These are phyloP conservation scores for Dictyostelium citrinum DNA, from an alignment of 78 protist species.

Conservation along the genomic window DNA sequence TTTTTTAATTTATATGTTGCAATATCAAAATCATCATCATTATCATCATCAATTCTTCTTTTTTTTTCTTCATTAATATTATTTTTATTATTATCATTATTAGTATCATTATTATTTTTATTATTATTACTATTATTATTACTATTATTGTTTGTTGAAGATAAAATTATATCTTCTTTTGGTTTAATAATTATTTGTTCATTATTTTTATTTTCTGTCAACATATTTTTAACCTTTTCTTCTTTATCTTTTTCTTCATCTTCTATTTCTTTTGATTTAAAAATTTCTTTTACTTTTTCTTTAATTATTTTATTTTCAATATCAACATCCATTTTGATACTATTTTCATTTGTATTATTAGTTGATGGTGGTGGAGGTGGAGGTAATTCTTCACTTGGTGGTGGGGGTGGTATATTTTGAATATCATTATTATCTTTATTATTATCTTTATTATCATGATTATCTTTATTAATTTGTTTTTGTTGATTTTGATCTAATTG, in stretches of 20 bases:
- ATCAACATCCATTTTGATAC: neutral
- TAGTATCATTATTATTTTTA: neutral
- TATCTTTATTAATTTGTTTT: neutral
- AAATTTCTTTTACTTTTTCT: neutral
- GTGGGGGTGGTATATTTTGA: neutral
- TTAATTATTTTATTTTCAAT: neutral
- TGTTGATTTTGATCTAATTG: neutral
- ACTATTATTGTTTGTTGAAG: neutral
- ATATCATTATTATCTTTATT: too few relatives aligned
- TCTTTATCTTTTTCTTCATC: neutral
- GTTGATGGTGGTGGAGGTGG: neutral
- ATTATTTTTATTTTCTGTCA: neutral
- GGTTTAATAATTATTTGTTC: neutral
- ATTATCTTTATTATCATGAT: too few relatives aligned
- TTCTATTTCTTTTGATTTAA: neutral
- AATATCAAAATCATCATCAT: slow-evolving; percentile 51
- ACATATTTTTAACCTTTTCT: neutral
- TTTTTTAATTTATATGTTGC: slow-evolving; percentile 15
- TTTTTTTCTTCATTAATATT: neutral
- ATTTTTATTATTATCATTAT: neutral
- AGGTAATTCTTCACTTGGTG: too few relatives aligned
- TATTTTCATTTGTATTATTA: neutral
- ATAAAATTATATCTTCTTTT: neutral
- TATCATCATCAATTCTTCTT: neutral
- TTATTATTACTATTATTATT: neutral